Evolutionary conservation across 305 asterid species (phyloP), one percentile per base, ranked within the genome.

Genomic region (Fraxinus velutina): DNA sequence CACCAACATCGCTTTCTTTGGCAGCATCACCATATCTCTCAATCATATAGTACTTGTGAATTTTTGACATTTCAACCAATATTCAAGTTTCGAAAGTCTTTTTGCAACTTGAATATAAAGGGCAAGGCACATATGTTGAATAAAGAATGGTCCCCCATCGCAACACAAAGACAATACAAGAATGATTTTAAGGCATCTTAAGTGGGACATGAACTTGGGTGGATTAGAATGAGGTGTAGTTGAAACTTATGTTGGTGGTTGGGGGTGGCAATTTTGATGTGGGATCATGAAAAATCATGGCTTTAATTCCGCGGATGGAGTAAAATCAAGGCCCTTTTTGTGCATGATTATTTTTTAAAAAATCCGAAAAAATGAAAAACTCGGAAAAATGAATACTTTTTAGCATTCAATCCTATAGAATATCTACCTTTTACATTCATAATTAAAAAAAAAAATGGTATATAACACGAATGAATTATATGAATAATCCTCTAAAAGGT

Each of bases 1-100:
- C 97, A 93, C 97, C 97, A 93, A 93, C 70, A 93, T 92, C 97
- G 94, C 95, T 86, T 84, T 85, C 85, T 34, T 79, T 22, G 24
- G 33, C 83, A 15, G 50, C 33, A 73, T 13, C 37, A 62, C 19
- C 36, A 70, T 19, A 13, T 68, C 75, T 68, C 37, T 68, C 37
- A 12, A 15, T n/a, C 27, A 8, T 6, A 2, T 8, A 9, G 32
- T 8, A 62, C 71, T 60, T 21, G 33, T 62, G 33, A 2, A 5
- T 13, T 68, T 29, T 68, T 10, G 37, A 68, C 39, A 68, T 68
- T 64, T 27, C 33, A 62, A 17, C 66, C 66, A 55, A 55, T 55
- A 55, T 5, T 52, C 64, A 55, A 55, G 64, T 5, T 55, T 55
- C 9, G 64, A 55, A 55, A 17, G 24, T 55, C 64, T 55, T 55